Percentiles rank a stretch among this genome's conserved stretches.
Evolutionary conservation across 768 basidiomycete species (phyloP).

Genomic region (Suillus occidentalis): DNA sequence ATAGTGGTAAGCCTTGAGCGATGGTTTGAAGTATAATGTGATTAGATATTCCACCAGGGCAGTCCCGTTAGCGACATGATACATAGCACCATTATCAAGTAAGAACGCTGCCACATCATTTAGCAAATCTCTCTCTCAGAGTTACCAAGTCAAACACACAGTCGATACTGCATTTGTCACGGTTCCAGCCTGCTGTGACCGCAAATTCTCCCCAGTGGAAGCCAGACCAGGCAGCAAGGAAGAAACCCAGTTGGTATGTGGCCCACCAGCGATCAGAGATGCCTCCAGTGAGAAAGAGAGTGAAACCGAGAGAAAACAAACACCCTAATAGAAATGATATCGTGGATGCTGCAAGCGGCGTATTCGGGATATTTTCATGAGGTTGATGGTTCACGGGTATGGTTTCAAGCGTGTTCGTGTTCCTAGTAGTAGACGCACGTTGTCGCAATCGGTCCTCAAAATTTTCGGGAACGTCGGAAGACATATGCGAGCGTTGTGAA

Average conservation of each 20-base stretch:
- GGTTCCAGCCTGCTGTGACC: slow-evolving; percentile 94
- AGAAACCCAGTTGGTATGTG: slow-evolving; percentile 79
- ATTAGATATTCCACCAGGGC: slow-evolving; percentile 82
- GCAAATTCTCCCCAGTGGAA: slow-evolving; percentile 97
- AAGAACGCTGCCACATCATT: slow-evolving; percentile 68
- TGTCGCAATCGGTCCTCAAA: slow-evolving; percentile 47
- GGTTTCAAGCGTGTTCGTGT: slow-evolving; percentile 52
- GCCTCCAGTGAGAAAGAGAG: slow-evolving; percentile 50
- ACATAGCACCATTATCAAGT: slow-evolving; percentile 83
- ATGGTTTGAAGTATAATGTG: slow-evolving; percentile 65
- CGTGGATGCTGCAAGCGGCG: slow-evolving; percentile 72
- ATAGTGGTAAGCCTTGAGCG: slow-evolving; percentile 57
- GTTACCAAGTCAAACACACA: slow-evolving; percentile 55
- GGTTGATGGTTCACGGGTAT: slow-evolving; percentile 41
- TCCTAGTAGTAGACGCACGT: slow-evolving; percentile 32
- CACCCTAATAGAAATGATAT: slow-evolving; percentile 88
- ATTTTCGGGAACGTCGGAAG: slow-evolving; percentile 24
- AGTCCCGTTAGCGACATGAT: slow-evolving; percentile 79
- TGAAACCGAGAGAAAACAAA: slow-evolving; percentile 57
- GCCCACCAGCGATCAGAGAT: slow-evolving; percentile 54
- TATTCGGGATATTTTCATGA: slow-evolving; percentile 79
- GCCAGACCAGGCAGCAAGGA: slow-evolving; percentile 75
- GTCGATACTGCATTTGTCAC: slow-evolving; percentile 87
- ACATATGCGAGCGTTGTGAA: not conserved
- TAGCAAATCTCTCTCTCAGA: not conserved